phyloP scores from a whole-genome alignment of 108 stramenopile species.

The Seminavis robusta region DNA sequence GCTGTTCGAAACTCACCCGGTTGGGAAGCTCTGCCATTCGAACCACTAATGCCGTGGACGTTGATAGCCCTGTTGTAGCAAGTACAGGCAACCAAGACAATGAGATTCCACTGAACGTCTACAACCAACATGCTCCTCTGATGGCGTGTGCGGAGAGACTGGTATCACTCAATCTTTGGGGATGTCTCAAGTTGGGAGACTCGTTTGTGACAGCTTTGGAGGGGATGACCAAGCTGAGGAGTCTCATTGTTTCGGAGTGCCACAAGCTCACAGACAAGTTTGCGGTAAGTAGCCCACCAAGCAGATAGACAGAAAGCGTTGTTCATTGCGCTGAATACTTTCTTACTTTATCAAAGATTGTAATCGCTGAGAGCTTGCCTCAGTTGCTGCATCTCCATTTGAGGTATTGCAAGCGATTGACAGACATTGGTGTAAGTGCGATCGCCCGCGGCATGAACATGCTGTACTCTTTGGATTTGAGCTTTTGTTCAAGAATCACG shows the following conservation, averaged over 20 bases:
- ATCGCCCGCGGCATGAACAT: slow-evolving; percentile 33
- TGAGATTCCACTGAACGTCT: no score
- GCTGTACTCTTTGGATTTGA: slow-evolving; percentile 58
- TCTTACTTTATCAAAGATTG: neutral
- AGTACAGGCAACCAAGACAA: no score
- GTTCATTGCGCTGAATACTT: neutral
- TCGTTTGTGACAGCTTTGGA: slow-evolving; percentile 28
- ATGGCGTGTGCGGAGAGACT: no score
- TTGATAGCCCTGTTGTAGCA: no score
- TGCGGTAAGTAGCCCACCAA: slow-evolving; percentile 14
- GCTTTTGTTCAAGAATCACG: slow-evolving; percentile 58
- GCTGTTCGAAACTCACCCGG: no score
- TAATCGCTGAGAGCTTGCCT: neutral
- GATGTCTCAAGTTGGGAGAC: slow-evolving; percentile 49
- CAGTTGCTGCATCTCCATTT: slow-evolving; percentile 37
- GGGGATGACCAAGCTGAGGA: slow-evolving; percentile 28
- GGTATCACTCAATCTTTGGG: slow-evolving; percentile 65
- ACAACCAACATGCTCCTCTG: no score
- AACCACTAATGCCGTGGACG: no score
- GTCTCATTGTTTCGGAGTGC: slow-evolving; percentile 63
- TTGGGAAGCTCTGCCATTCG: no score
- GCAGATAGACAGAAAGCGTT: no score
- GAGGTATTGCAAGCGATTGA: slow-evolving; percentile 46
- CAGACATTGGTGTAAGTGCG: slow-evolving; percentile 38
- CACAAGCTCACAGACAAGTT: slow-evolving; percentile 62